Conservation (phyloP, 139 green algal genomes). For the Cymbomonas tetramitiformis region DNA sequence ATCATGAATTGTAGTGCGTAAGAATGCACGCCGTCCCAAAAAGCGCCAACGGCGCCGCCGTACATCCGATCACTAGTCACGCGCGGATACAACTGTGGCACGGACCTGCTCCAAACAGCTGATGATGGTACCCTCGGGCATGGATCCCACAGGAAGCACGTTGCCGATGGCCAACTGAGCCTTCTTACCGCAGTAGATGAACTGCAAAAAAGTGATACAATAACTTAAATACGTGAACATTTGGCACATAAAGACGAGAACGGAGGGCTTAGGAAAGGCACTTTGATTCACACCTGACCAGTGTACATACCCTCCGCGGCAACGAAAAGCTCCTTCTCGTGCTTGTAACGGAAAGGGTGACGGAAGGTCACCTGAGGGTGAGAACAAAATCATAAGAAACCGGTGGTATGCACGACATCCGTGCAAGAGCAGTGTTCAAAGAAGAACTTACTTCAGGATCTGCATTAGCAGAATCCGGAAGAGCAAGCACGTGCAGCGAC, state of each 20-base stretch:
- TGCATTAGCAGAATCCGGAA: too few relatives aligned
- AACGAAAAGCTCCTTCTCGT: slow-evolving; percentile 91
- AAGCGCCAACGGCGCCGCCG: too few relatives aligned
- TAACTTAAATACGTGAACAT: too few relatives aligned
- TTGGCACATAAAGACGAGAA: not conserved
- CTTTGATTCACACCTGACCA: slow-evolving; percentile 71
- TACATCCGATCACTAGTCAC: too few relatives aligned
- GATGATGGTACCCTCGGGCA: slow-evolving; percentile 95
- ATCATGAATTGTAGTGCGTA: too few relatives aligned
- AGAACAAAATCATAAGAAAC: not conserved
- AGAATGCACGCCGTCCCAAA: too few relatives aligned
- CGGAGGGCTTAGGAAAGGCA: not conserved
- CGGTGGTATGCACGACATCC: not conserved
- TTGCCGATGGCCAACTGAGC: slow-evolving; percentile 87
- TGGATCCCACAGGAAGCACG: slow-evolving; percentile 81
- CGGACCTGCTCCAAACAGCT: too few relatives aligned
- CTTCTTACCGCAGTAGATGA: slow-evolving; percentile 94
- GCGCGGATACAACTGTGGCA: too few relatives aligned
- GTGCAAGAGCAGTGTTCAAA: not conserved
- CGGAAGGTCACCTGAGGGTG: slow-evolving; percentile 73
- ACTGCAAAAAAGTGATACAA: too few relatives aligned
- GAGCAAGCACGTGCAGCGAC: slow-evolving; percentile 1
- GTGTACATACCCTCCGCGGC: slow-evolving; percentile 90
- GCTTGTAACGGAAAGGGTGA: slow-evolving; percentile 76
- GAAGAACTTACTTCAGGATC: not conserved